Conservation (phyloP, 1,284 basidiomycete genomes). For the Fomitopsis pinicola region DNA sequence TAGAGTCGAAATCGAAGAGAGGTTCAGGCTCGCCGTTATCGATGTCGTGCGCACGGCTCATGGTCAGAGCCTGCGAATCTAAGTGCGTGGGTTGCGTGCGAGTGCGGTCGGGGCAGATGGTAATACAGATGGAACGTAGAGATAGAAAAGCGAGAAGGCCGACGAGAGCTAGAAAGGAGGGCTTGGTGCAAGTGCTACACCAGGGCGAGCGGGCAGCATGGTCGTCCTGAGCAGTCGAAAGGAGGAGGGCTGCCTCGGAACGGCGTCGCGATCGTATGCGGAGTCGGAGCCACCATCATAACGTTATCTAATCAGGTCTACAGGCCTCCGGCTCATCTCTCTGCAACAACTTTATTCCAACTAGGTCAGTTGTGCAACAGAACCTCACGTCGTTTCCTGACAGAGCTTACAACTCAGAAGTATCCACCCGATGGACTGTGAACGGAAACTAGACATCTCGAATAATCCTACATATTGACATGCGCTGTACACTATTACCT, state of each 20-base stretch:
- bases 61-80: slow-evolving; percentile 30
- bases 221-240: neutral
- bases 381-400: no score
- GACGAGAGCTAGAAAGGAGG: slow-evolving; percentile 7
- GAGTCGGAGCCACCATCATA: neutral
- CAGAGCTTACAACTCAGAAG: no score
- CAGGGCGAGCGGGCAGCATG: neutral
- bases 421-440: no score
- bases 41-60: slow-evolving; percentile 43
- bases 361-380: no score
- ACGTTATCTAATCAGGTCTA: neutral
- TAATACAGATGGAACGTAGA: slow-evolving; percentile 19
- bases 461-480: neutral
- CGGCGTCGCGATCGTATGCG: neutral
- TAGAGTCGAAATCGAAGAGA: slow-evolving; percentile 49
- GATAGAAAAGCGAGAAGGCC: slow-evolving; percentile 12
- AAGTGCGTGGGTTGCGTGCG: slow-evolving; percentile 8
- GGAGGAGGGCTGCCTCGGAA: neutral
- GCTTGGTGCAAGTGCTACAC: slow-evolving; percentile 3
- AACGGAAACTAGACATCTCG: neutral
- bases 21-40: slow-evolving; percentile 50
- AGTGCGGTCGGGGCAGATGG: slow-evolving; percentile 14
- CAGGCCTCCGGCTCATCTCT: neutral
- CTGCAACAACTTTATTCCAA: neutral
- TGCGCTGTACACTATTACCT: neutral